Conservation (phyloP, 2,329 filamentous ascomycete genomes). For the Lasiodiplodia sp. region DNA sequence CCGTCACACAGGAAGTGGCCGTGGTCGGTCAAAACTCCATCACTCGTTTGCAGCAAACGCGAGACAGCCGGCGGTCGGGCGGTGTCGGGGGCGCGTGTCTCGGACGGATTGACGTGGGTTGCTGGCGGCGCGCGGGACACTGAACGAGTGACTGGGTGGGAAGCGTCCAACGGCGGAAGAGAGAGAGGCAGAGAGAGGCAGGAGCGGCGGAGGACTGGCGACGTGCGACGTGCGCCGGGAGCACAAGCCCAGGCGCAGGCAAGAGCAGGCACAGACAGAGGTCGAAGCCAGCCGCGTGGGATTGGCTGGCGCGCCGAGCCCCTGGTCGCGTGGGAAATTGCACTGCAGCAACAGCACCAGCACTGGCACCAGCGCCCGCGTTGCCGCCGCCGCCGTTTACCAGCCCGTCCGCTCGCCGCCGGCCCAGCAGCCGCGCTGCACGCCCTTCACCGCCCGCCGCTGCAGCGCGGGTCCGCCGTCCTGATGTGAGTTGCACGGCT, state of each 20-base stretch:
- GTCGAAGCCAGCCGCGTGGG: neutral
- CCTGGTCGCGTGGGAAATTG: slow-evolving; percentile 29
- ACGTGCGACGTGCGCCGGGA: neutral
- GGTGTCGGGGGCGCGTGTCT: neutral
- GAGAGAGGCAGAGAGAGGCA: slow-evolving; percentile 14
- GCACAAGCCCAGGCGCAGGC: neutral
- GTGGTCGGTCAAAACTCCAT: slow-evolving; percentile 22
- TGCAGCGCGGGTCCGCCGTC: neutral
- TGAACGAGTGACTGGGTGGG: slow-evolving; percentile 26
- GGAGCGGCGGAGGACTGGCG: slow-evolving; percentile 18
- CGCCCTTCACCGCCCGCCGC: neutral
- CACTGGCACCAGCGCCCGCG: neutral
- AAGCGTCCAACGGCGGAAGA: slow-evolving; percentile 25
- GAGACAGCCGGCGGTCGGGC: slow-evolving; percentile 13
- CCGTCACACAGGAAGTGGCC: slow-evolving; percentile 20
- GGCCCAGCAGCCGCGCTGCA: neutral
- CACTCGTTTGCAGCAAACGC: slow-evolving; percentile 8
- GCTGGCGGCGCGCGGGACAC: neutral
- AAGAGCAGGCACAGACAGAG: neutral
- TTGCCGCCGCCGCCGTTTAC: neutral
- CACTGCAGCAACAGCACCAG: neutral
- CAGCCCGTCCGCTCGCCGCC: neutral
- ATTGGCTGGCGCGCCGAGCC: slow-evolving; percentile 21
- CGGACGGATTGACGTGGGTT: neutral
- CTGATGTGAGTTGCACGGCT: neutral